These are phyloP conservation scores for Pisolithus sp. DNA, from an alignment of 768 basidiomycete species.

Conservation along the genomic window DNA sequence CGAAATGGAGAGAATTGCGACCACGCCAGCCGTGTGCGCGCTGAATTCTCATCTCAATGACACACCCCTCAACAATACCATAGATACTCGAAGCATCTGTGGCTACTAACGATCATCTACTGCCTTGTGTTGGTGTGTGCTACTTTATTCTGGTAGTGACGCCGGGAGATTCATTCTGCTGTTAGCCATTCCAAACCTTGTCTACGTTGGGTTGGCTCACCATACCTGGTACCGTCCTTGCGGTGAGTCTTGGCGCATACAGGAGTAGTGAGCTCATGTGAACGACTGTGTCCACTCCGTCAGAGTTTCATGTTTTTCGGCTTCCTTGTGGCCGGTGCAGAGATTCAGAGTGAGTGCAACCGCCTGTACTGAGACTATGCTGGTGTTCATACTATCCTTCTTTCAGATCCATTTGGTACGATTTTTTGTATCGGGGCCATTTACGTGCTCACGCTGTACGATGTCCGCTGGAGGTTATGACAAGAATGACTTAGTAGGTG, in stretches of 20 bases:
- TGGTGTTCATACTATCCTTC: conserved; percentile 1
- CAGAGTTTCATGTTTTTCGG: conserved; percentile 67
- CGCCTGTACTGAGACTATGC: not conserved
- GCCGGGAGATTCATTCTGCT: not conserved
- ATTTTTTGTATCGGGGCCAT: not conserved
- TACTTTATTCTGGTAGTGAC: not conserved
- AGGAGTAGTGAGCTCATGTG: not conserved
- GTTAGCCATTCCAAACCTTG: conserved; percentile 62
- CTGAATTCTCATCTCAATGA: not conserved
- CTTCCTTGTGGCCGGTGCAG: conserved; percentile 66
- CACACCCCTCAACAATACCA: not conserved
- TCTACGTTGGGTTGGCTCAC: conserved; percentile 50
- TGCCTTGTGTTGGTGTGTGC: conserved; percentile 49
- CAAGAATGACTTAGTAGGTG: conserved; percentile 59
- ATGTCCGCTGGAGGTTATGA: conserved; percentile 42
- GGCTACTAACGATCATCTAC: conserved; percentile 57
- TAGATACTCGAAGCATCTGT: conserved; percentile 63
- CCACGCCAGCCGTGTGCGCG: conserved; percentile 40
- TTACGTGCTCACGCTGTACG: not conserved
- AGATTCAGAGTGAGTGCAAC: conserved; percentile 58
- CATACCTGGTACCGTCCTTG: conserved; percentile 51
- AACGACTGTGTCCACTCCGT: not conserved
- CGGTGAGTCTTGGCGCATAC: conserved; percentile 29
- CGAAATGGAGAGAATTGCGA: conserved; percentile 65
- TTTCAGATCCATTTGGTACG: conserved; percentile 40